Evolutionary conservation across 345 rosid genomes (phyloP).

Genomic region (Viola odorata): DNA sequence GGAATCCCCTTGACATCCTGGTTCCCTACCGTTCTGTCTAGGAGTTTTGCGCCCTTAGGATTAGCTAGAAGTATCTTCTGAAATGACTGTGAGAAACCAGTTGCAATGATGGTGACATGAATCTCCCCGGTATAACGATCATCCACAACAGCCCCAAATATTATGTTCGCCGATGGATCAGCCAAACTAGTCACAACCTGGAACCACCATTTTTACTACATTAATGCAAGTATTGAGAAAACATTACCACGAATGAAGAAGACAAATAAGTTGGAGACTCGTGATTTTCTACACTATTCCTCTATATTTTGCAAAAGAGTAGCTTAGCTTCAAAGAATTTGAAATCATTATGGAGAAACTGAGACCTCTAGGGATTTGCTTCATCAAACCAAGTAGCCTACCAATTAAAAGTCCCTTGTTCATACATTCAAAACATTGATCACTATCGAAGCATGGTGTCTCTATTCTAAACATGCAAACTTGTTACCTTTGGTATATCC

Average conservation of each 20-base stretch:
- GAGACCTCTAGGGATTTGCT: too few relatives aligned
- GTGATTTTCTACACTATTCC: too few relatives aligned
- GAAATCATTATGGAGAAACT: too few relatives aligned
- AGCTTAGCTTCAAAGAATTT: too few relatives aligned
- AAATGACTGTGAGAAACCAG: constrained; percentile 94
- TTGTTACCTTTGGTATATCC: too few relatives aligned
- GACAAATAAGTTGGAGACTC: not conserved
- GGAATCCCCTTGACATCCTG: constrained; percentile 57
- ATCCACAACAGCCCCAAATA: constrained; percentile 95
- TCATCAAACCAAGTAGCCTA: too few relatives aligned
- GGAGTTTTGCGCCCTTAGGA: constrained; percentile 61
- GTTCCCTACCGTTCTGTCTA: constrained; percentile 41
- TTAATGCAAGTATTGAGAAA: not conserved
- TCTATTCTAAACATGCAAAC: too few relatives aligned
- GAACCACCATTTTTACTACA: not conserved
- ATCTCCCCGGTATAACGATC: constrained; percentile 92
- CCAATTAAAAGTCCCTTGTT: too few relatives aligned
- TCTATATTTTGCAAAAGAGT: too few relatives aligned
- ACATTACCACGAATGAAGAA: not conserved
- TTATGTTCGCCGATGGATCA: constrained; percentile 96
- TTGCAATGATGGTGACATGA: constrained; percentile 90
- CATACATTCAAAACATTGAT: too few relatives aligned
- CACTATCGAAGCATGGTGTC: too few relatives aligned
- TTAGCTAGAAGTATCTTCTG: constrained; percentile 74
- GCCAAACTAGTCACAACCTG: constrained; percentile 98